A percentile compares a stretch with the other conserved stretches of the same genome.
These are phyloP conservation scores for Xylaria sp. DNA, from an alignment of 2,329 filamentous ascomycete genomes.

Conservation along the genomic window DNA sequence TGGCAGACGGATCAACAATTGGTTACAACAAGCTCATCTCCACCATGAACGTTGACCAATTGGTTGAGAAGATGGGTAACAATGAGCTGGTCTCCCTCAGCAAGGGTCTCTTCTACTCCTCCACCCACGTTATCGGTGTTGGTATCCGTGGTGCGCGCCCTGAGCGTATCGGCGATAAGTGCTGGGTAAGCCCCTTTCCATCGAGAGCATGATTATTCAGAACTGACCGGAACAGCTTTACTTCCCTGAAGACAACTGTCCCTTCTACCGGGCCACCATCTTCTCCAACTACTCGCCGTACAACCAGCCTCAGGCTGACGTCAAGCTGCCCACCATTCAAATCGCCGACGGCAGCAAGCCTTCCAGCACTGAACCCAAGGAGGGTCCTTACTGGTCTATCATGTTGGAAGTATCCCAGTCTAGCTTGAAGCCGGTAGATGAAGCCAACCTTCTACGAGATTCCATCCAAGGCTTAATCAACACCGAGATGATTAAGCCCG, in stretches of 20 bases:
- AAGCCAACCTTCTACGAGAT: conserved; percentile 82
- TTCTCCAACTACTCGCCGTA: conserved; percentile 99
- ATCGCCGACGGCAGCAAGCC: conserved; percentile 86
- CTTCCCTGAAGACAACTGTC: conserved; percentile 98
- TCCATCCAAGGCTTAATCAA: conserved; percentile 97
- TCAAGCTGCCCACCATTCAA: conserved; percentile 85
- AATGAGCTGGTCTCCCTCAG: conserved; percentile 80
- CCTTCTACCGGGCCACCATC: conserved; percentile 99
- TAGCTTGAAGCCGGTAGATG: conserved; percentile 89
- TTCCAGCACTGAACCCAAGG: conserved; percentile 71
- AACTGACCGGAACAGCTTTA: conserved; percentile 67
- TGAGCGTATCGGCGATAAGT: conserved; percentile 98
- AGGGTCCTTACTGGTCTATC: conserved; percentile 99
- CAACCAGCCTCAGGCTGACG: conserved; percentile 87
- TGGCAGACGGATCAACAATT: conserved; percentile 85
- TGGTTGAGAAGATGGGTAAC: conserved; percentile 87
- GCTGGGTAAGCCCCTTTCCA: conserved; percentile 70
- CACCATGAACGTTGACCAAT: conserved; percentile 93
- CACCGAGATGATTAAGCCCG: conserved; percentile 91
- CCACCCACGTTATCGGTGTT: conserved; percentile 95
- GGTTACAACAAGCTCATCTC: conserved; percentile 91
- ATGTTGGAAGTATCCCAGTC: conserved; percentile 99
- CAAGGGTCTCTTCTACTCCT: conserved; percentile 95
- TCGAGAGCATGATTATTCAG: neutral
- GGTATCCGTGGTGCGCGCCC: conserved; percentile 90